Base-by-base conservation (phyloP, 345 rosid species). In the Corchorus olitorius region DNA sequence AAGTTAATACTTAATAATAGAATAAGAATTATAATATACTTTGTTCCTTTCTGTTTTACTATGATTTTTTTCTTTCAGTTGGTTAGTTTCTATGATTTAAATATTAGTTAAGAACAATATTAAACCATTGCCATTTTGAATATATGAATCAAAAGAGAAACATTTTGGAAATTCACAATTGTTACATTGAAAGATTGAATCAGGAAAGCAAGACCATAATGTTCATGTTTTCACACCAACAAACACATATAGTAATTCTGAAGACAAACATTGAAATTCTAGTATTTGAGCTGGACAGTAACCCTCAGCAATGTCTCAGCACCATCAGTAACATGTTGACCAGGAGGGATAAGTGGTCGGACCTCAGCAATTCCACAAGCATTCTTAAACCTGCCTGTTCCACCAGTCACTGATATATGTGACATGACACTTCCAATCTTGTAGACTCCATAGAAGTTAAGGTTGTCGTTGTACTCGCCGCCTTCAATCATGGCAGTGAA, bases 401-500 rank as follows among this genome's bases (percentile, higher is more conserved):
- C 99, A 11, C 99, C 97, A 0, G 93, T 93, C 61, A 95, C 90
- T 0, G 99, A 90, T 48, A 95, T 70, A n/a, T 86, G 89, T 6
- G 98, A 92, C 84, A 93, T 83, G 15, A 91, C 17, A 75, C 93
- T 86, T 13, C 97, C 94, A 1, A 87, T 87, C 83, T 79, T 91
- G 81, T 88, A 96, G 49, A 88, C 82, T 0, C 97, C 99, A 22
- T 88, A 96, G 84, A 96, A 91, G 86, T 92, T 96, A 77, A 96
- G 91, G 88, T 87, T 89, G 62, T 96, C 97, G 10, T 93, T 94
- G 14, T 92, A 96, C 53, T 96, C 98, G 4, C 97, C 98, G 17
- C 90, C 99, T 85, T 96, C 99, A 17, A 96, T 79, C 92, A 89
- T 84, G 43, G 97, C 94, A 35, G 98, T 89, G 80, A 96, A 96